Base-by-base conservation (phyloP, 2,329 filamentous ascomycete species). In the Ophiostoma fasciatum region DNA sequence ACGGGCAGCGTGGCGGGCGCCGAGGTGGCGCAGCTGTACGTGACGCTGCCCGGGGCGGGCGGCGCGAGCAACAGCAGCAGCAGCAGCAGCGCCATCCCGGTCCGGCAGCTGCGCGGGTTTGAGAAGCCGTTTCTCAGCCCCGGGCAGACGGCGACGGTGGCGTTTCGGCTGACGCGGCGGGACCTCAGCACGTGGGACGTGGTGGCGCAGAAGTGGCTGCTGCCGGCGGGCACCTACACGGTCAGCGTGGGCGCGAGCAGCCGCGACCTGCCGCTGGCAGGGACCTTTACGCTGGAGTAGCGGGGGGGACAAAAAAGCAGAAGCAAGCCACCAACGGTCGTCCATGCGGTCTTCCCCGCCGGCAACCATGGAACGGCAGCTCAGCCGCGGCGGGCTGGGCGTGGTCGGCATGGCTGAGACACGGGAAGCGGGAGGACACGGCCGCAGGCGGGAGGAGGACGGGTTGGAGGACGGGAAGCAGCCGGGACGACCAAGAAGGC, bases 161-260 rank as follows among this genome's bases (percentile, higher is more conserved):
- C 46, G 0, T 69, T 81, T 38, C 49, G 58, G 19, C 49, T 82
- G 27, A 78, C 64, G 14, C 61, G 77, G 28, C 65, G 74, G 41
- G 77, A 82, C 47, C 48, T 82, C 33, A 80, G 74, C 51, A 60
- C 72, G 19, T 82, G 77, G 78, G 72, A 80, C 48, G 62, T 67
- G 5, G 55, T 51, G 2, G 61, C 60, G 22, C 74, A 80, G 55
- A 67, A 68, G 46, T 82, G 77, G 77, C 58, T 58, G 18, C 45
- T 72, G 32, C 59, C 55, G 36, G 48, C 45, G 9, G 63, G 62
- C 1, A 46, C 46, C 3, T 67, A 66, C 41, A 38, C 40, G 0
- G 42, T 67, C 4, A 57, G 45, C 34, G 57, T 66, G 3, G 64
- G 64, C 0, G 51, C 51, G 1, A 66, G 61, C 42, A 66, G 62